A percentile compares a stretch with the other conserved stretches of the same genome.
phyloP scores from a whole-genome alignment of 768 basidiomycete species.

The Astraeus odoratus region DNA sequence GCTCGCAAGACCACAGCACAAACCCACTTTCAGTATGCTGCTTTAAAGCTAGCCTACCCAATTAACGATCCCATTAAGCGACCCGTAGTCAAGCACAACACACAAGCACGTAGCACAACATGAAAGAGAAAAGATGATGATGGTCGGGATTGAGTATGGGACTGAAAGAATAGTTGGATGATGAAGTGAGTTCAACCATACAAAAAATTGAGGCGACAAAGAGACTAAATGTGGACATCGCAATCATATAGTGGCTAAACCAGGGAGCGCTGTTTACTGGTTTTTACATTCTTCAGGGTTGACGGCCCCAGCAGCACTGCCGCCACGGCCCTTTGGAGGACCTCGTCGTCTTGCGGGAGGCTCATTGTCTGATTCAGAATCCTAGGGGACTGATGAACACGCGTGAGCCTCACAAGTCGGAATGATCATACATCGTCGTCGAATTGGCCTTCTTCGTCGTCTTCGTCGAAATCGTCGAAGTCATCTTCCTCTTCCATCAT shows the following conservation, averaged over 20 bases:
- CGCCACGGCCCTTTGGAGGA: conserved; percentile 51
- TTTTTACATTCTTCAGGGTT: conserved; percentile 88
- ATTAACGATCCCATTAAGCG: conserved; percentile 18
- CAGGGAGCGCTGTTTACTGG: conserved; percentile 45
- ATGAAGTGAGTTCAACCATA: conserved; percentile 7
- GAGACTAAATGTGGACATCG: conserved; percentile 9
- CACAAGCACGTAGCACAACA: conserved; percentile 7
- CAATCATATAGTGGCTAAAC: conserved; percentile 14
- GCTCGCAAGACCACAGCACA: not conserved
- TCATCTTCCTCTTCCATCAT: conserved; percentile 49
- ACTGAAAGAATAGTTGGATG: not conserved
- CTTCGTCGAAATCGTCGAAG: conserved; percentile 51
- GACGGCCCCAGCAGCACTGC: conserved; percentile 31
- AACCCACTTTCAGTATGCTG: not conserved
- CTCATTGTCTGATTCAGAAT: conserved; percentile 65
- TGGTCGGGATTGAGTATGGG: not conserved
- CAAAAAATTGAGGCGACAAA: conserved; percentile 7
- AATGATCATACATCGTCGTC: conserved; percentile 49
- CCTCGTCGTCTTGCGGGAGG: conserved; percentile 51
- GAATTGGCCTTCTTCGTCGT: conserved; percentile 45
- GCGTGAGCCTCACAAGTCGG: conserved; percentile 8
- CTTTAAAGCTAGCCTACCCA: not conserved
- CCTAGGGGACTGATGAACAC: conserved; percentile 31
- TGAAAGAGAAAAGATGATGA: conserved; percentile 1
- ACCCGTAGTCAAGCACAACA: conserved; percentile 8